A percentile compares a stretch with the other conserved stretches of the same genome.
phyloP scores from a whole-genome alignment of 2,329 filamentous ascomycete species.

The Microdochium nivale region DNA sequence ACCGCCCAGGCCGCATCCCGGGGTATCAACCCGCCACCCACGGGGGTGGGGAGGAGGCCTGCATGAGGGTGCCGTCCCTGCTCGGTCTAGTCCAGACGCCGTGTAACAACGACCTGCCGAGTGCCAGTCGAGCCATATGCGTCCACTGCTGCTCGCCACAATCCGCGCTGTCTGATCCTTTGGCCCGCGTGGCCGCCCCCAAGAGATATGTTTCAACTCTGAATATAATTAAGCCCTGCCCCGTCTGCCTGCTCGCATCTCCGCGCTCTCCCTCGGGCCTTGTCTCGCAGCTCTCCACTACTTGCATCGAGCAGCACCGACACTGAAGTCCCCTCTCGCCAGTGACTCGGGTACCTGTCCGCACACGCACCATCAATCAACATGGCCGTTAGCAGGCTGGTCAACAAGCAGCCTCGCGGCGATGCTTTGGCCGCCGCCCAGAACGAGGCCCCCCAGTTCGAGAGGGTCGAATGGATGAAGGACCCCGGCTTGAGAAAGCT shows the following conservation, averaged over 20 bases:
- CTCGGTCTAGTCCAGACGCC: no score
- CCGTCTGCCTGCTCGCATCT: background rate
- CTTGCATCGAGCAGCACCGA: background rate
- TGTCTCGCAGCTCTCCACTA: no score
- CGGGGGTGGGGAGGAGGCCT: background rate
- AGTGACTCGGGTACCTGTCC: slow-evolving; percentile 4
- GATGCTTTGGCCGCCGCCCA: slow-evolving; percentile 21
- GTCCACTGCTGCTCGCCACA: background rate
- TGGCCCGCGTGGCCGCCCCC: background rate
- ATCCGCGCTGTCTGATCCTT: background rate
- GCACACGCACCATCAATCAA: slow-evolving; percentile 2
- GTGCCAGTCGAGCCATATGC: background rate
- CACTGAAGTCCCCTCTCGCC: slow-evolving; percentile 25
- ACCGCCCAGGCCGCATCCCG: background rate
- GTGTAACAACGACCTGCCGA: no score
- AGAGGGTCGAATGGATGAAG: slow-evolving; percentile 41
- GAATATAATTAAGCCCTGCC: background rate
- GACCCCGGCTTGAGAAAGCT: slow-evolving; percentile 48
- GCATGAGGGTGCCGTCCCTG: background rate
- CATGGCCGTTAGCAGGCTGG: slow-evolving; percentile 10
- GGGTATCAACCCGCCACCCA: background rate
- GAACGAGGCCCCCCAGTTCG: slow-evolving; percentile 40
- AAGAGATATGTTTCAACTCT: background rate
- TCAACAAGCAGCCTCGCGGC: slow-evolving; percentile 10
- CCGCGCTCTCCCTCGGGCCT: background rate